Evolutionary conservation across 306 rosid genomes (phyloP).

Genomic region (Trifolium dubium): DNA sequence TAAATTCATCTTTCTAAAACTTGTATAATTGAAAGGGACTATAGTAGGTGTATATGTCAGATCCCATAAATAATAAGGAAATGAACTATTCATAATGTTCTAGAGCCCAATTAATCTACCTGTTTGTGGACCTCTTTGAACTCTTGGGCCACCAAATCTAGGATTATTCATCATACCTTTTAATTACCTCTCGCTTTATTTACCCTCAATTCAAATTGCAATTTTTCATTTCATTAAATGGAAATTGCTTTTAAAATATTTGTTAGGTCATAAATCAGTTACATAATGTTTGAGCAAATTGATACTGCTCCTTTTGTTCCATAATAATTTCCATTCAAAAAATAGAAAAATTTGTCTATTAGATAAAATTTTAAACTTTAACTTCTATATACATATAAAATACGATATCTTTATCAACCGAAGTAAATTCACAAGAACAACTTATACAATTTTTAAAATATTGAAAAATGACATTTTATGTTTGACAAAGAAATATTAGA

Average conservation of each 20-base stretch:
- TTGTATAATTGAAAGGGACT: conserved; percentile 5
- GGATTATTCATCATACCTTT: background rate
- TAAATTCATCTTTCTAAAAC: background rate
- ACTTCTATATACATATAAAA: too few species aligned
- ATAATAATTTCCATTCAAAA: too few species aligned
- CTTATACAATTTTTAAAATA: too few species aligned
- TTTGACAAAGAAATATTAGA: background rate
- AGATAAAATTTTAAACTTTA: too few species aligned
- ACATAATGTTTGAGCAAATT: background rate
- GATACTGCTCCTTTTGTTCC: too few species aligned
- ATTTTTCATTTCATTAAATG: background rate
- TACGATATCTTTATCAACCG: too few species aligned
- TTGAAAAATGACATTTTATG: too few species aligned
- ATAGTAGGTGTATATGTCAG: conserved; percentile 3
- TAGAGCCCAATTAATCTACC: background rate
- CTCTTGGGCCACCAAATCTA: background rate
- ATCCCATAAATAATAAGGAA: background rate
- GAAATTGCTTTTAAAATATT: background rate
- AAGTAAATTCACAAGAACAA: too few species aligned
- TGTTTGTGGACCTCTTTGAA: background rate
- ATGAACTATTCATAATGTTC: background rate
- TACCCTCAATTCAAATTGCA: background rate
- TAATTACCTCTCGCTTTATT: background rate
- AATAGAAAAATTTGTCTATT: too few species aligned
- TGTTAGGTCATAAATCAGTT: background rate